Evolutionary conservation across 306 rosid species (phyloP), one percentile per base, ranked within the genome.

Genomic region (Cucurbita pepo): DNA sequence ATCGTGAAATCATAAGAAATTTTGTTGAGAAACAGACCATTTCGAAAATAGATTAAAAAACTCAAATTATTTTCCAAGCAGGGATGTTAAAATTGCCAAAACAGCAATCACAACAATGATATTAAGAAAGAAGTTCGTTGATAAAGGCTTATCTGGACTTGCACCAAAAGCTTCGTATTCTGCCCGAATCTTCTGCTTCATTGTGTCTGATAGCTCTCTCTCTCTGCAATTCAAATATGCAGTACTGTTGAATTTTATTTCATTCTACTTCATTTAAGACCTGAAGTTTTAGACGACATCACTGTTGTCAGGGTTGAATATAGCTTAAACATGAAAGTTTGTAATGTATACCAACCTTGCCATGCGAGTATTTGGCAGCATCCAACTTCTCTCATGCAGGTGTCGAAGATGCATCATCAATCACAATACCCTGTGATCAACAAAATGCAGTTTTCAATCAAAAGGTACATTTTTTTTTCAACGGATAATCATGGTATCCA

Each of bases 121-220:
- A 76, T 95, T 88, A 10, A 86, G 92, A 71, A 95, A 91, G 85
- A 83, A 89, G 83, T 89, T 89, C 54, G 96, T 82, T 79, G 76
- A 77, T 50, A 89, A 79, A 78, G 97, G 88, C 91, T 86, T 91
- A 79, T 94, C 95, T 84, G 99, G 89, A 83, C 89, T 91, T 75
- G 96, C 96, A 53, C 97, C 99, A 50, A 89, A 3, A 4, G 87
- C 90, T 88, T 89, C 86, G 76, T 87, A 85, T 78, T 89, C 96
- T 56, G 91, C 96, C 54, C 90, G 91, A 62, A 89, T 89, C 88
- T 91, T 95, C 90, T 89, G 86, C 92, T 82, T 89, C 96, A 88
- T 88, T 44, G 80, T 9, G 4, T 85, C 88, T 69, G 90, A 95
- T 75, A 89, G 87, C 86, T 86, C 96, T 80, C 74, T 80, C 74